Evolutionary conservation across 352 stramenopile genomes (phyloP).

Genomic region (Pythium grandisporangium): DNA sequence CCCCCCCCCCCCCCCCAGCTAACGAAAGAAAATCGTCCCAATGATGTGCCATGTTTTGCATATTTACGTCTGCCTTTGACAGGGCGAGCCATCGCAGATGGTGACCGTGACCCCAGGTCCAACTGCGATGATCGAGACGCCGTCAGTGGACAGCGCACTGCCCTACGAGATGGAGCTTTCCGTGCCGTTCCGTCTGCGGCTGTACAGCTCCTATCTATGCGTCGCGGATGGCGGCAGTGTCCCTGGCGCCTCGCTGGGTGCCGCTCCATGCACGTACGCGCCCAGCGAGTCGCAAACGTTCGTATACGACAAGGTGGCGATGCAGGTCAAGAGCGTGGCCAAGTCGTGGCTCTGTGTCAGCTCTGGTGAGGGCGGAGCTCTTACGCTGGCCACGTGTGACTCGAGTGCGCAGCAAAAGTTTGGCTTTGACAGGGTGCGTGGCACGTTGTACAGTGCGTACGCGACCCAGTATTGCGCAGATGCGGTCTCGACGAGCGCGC

Average conservation of each 20-base stretch:
- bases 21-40: no score
- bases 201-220: constrained; percentile 4
- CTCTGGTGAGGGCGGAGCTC: not conserved
- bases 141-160: not conserved
- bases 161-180: constrained; percentile 1
- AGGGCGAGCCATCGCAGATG: not conserved
- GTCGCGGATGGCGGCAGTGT: not conserved
- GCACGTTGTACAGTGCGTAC: not conserved
- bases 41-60: no score
- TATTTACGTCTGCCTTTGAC: no score
- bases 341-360: not conserved
- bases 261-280: not conserved
- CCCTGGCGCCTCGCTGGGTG: not conserved
- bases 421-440: not conserved
- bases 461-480: not conserved
- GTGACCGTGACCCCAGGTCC: no score
- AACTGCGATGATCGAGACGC: not conserved
- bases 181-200: constrained; percentile 3
- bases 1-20: no score
- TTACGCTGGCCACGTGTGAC: not conserved
- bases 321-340: constrained; percentile 2
- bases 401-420: not conserved
- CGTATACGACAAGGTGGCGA: not conserved
- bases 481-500: not conserved
- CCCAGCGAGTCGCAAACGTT: constrained; percentile 1